Conservation (phyloP, 2,329 filamentous ascomycete genomes). For the Cladosporium sphaerospermum region DNA sequence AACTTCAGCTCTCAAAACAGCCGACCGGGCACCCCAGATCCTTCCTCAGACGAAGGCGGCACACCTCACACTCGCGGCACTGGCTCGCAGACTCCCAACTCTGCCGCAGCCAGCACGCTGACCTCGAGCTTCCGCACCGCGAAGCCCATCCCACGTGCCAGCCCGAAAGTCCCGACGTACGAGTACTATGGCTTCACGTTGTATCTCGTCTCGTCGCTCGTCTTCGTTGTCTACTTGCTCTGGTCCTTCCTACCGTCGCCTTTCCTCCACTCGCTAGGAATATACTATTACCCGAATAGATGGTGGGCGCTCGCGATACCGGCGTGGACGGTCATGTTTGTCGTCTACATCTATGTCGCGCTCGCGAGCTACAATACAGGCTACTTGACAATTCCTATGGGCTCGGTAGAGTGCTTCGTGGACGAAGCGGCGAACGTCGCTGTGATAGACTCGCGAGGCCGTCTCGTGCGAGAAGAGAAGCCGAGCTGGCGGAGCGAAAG, state of each 20-base stretch:
- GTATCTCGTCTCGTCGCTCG: conserved; percentile 79
- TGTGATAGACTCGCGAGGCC: conserved; percentile 66
- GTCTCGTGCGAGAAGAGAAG: conserved; percentile 37
- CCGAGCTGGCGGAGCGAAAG: conserved; percentile 21
- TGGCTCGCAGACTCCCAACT: conserved; percentile 39
- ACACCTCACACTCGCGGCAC: conserved; percentile 18
- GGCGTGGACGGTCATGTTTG: conserved; percentile 77
- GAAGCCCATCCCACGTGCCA: conserved; percentile 68
- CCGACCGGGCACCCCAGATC: conserved; percentile 87
- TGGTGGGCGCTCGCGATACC: conserved; percentile 97
- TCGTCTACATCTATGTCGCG: conserved; percentile 91
- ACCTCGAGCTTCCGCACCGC: conserved; percentile 47
- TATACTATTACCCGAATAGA: conserved; percentile 92
- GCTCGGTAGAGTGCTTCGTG: conserved; percentile 79
- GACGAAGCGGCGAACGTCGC: conserved; percentile 86
- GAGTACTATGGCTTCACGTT: conserved; percentile 99
- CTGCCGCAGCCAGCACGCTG: conserved; percentile 55
- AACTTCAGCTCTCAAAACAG: conserved; percentile 63
- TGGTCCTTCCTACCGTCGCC: conserved; percentile 92
- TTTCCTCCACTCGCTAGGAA: conserved; percentile 85
- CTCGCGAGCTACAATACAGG: conserved; percentile 86
- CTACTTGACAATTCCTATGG: conserved; percentile 74
- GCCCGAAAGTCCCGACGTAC: conserved; percentile 95
- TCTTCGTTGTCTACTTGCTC: conserved; percentile 65
- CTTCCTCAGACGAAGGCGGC: conserved; percentile 68